Percentiles rank a stretch among this genome's conserved stretches.
Evolutionary conservation across 306 rosid species (phyloP).

Genomic region (Trifolium subterraneum): DNA sequence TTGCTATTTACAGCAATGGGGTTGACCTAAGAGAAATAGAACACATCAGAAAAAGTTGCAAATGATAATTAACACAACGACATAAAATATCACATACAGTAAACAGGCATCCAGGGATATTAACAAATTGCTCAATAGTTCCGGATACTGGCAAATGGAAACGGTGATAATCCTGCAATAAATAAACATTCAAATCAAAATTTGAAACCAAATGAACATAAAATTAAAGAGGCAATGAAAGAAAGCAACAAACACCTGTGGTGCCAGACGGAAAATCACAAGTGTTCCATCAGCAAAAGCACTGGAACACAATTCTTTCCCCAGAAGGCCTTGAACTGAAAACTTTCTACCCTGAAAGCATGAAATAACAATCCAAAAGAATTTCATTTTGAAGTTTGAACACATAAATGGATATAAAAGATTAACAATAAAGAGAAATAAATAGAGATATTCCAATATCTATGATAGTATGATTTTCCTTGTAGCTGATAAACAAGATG

Average conservation of each 20-base stretch:
- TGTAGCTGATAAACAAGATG: not conserved
- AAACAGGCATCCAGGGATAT: slow-evolving; percentile 88
- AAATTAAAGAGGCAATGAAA: slow-evolving; percentile 26
- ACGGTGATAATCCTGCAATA: slow-evolving; percentile 94
- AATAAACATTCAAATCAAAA: slow-evolving; percentile 25
- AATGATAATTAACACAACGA: slow-evolving; percentile 21
- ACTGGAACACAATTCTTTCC: slow-evolving; percentile 64
- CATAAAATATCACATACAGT: slow-evolving; percentile 65
- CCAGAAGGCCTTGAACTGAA: slow-evolving; percentile 89
- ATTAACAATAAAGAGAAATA: slow-evolving; percentile 14
- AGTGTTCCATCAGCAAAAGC: slow-evolving; percentile 80
- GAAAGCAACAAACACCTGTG: slow-evolving; percentile 69
- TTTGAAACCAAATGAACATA: slow-evolving; percentile 13
- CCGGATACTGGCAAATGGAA: slow-evolving; percentile 93
- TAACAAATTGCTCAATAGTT: slow-evolving; percentile 64
- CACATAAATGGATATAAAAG: slow-evolving; percentile 24
- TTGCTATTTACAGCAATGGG: slow-evolving; percentile 99
- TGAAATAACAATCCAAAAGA: slow-evolving; percentile 24
- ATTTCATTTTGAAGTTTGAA: slow-evolving; percentile 31
- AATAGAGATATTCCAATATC: slow-evolving; percentile 10
- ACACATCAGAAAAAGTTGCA: slow-evolving; percentile 5
- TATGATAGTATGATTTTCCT: slow-evolving; percentile 21
- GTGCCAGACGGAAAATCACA: slow-evolving; percentile 97
- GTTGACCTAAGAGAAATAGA: slow-evolving; percentile 64
- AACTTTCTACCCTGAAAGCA: slow-evolving; percentile 81